Evolutionary conservation across 305 asterid species (phyloP).

Genomic region (Fraxinus floribunda): DNA sequence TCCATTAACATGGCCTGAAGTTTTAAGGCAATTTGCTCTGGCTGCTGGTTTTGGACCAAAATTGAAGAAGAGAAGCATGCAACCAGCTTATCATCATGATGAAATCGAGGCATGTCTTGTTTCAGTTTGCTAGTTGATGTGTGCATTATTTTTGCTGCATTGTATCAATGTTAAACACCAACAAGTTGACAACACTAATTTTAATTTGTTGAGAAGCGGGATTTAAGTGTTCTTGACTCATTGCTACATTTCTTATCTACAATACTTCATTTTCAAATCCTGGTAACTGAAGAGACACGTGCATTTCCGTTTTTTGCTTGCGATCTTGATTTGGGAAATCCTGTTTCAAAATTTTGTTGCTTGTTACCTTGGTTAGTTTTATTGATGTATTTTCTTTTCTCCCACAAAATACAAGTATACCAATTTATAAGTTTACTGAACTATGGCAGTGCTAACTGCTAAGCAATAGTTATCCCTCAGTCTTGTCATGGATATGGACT

Average conservation of each 20-base stretch:
- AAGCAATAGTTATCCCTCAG: background rate
- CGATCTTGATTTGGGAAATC: background rate
- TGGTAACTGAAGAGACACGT: background rate
- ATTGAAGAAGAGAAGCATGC: constrained; percentile 49
- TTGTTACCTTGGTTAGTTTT: background rate
- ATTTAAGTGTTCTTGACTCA: background rate
- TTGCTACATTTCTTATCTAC: background rate
- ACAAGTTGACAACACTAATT: background rate
- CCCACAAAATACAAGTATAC: background rate
- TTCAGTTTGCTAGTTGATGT: constrained; percentile 23
- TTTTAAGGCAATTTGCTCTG: constrained; percentile 84
- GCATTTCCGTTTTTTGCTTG: background rate
- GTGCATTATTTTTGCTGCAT: constrained; percentile 10
- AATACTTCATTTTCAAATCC: background rate
- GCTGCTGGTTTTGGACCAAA: constrained; percentile 94
- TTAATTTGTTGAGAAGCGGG: background rate
- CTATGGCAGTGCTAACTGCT: background rate
- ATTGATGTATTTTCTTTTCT: background rate
- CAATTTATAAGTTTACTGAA: background rate
- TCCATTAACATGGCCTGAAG: constrained; percentile 95
- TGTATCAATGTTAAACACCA: background rate
- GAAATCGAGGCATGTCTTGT: constrained; percentile 61
- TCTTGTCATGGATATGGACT: background rate
- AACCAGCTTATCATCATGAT: constrained; percentile 42
- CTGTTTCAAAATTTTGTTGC: background rate